A percentile compares a stretch with the other conserved stretches of the same genome.
Evolutionary conservation across 305 asterid species (phyloP).

Genomic region (Fraxinus sp.): DNA sequence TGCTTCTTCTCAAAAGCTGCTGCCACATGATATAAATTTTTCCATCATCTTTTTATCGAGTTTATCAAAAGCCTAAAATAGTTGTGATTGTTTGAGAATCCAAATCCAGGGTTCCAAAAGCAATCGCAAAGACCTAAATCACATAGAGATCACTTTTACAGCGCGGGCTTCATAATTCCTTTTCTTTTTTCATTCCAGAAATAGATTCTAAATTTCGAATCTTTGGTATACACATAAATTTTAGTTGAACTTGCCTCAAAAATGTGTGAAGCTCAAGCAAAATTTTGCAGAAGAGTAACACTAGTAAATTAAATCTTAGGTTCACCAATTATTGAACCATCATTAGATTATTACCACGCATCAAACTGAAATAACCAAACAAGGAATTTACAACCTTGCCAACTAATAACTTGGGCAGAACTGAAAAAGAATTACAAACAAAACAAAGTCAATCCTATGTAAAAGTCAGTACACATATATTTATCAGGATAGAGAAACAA

Average conservation of each 20-base stretch:
- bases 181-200: background rate
- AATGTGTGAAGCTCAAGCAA: background rate
- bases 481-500: slow-evolving; percentile 26
- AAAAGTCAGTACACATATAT: background rate
- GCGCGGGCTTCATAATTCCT: background rate
- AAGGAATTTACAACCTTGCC: background rate
- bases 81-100: background rate
- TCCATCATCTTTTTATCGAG: background rate
- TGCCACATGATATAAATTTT: background rate
- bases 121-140: background rate
- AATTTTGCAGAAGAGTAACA: background rate
- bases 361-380: background rate
- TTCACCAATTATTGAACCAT: background rate
- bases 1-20: background rate
- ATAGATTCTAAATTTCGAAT: background rate
- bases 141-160: background rate
- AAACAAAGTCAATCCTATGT: slow-evolving; percentile 2
- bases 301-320: background rate
- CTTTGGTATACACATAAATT: background rate
- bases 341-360: background rate
- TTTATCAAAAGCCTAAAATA: background rate
- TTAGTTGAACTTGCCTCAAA: background rate
- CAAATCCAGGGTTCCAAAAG: background rate
- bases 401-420: background rate
- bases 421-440: background rate